Evolutionary conservation across 106 monocot species (phyloP).

Genomic region (Dendrobium officinale): DNA sequence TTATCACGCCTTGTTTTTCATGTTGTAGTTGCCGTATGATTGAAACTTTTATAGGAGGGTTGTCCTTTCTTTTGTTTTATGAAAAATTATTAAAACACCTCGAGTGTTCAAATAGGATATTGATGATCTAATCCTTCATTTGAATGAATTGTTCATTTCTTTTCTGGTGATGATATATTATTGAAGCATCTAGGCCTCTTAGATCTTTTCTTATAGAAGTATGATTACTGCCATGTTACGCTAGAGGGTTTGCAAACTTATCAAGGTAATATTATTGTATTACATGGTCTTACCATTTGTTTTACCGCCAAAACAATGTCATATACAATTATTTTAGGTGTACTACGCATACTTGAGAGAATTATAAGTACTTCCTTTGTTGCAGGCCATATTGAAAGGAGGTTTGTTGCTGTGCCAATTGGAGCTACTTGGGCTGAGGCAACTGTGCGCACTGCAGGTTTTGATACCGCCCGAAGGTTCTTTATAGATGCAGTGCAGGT

Average conservation of each 20-base stretch:
- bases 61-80: not conserved
- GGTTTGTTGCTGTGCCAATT: conserved; percentile 75
- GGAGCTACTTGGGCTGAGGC: conserved; percentile 94
- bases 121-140: not conserved
- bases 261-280: not conserved
- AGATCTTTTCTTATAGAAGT: not conserved
- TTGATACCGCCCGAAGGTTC: conserved; percentile 85
- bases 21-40: not conserved
- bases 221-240: not conserved
- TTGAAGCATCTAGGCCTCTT: not conserved
- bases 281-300: not conserved
- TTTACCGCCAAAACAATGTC: too few relatives aligned
- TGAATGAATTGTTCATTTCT: not conserved
- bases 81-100: not conserved
- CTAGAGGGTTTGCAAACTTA: not conserved
- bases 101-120: not conserved
- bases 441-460: conserved; percentile 66
- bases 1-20: not conserved
- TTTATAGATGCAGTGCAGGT: conserved; percentile 86
- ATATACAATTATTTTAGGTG: not conserved
- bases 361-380: not conserved
- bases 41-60: not conserved
- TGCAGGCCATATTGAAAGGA: conserved; percentile 77
- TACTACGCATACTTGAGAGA: not conserved
- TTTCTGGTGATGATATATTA: not conserved